Evolutionary conservation across 2,329 filamentous ascomycete species (phyloP), one percentile per base, ranked within the genome.

Genomic region (Rosellinia necatrix): DNA sequence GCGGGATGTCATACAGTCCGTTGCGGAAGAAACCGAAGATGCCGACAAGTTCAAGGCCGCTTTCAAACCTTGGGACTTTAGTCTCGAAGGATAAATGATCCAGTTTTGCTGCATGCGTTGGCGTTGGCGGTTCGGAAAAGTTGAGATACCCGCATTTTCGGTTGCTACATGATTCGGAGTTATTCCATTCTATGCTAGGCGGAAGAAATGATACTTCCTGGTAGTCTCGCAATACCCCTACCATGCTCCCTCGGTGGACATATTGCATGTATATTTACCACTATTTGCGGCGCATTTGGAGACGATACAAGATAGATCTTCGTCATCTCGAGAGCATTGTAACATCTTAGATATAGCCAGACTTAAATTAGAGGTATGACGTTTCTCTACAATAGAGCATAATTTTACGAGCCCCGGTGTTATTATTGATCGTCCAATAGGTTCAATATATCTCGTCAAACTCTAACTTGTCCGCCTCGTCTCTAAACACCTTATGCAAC

Each of bases 21-120:
- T 87, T 54, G 84, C 84, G 9, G 91, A 96, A 64, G 94, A 97
- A 76, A 86, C 82, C 51, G 79, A 79, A 40, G 92, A 97, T 71
- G 90, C 88, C 2, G 83, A 85, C 50, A 83, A 82, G 8, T 96
- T 97, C 73, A 92, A 93, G 66, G 79, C 82, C 64, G 87, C 88
- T 1, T 99, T 96, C 69, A 87, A 90, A 73, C 79, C 84, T 27
- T 97, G 90, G 81, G 93, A 99, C 72, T 97, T 97, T 71, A 89
- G 90, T 37, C 27, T 62, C 64, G 80, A 57, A 21, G 56, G 55
- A 56, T 61, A 51, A 32, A 47, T 32, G 43, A 22, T 49, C 55
- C n/a, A 19, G 12, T 46, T 51, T 56, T 37, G 43, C 56, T 15
- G 10, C 51, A 54, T 52, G 58, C 58, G 19, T 50, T 43, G 60